Percentiles rank a stretch among this genome's conserved stretches.
Evolutionary conservation across 768 basidiomycete species (phyloP).

Genomic region (Sarcodon sp.): DNA sequence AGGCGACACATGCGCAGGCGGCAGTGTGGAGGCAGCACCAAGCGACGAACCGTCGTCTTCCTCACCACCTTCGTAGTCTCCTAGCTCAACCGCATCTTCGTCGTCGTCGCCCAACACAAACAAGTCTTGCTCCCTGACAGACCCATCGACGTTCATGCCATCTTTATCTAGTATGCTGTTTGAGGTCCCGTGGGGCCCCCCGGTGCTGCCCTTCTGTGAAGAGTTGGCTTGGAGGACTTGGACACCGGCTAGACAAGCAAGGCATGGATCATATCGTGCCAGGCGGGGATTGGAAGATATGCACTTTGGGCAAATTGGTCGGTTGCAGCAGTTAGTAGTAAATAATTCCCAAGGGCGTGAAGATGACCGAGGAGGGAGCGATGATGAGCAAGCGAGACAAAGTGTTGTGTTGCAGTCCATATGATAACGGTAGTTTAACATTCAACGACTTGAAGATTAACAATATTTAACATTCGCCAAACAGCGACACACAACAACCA

Average conservation of each 20-base stretch:
- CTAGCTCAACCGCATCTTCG: conserved; percentile 30
- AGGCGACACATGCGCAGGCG: conserved; percentile 1
- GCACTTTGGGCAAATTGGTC: conserved; percentile 54
- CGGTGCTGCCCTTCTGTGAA: not conserved
- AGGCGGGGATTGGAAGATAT: conserved; percentile 48
- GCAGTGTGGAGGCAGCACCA: conserved; percentile 6
- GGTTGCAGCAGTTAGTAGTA: conserved; percentile 49
- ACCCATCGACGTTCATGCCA: conserved; percentile 33
- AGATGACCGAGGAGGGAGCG: conserved; percentile 11
- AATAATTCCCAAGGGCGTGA: conserved; percentile 16
- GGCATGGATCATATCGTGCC: conserved; percentile 57
- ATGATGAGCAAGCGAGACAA: conserved; percentile 16
- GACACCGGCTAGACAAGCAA: conserved; percentile 53
- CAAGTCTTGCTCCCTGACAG: conserved; percentile 43
- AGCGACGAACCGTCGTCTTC: conserved; percentile 4
- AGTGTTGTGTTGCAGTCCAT: conserved; percentile 3
- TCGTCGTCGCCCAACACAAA: conserved; percentile 59
- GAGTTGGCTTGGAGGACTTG: conserved; percentile 19
- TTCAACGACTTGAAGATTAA: too few relatives aligned
- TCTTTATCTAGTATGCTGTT: too few relatives aligned
- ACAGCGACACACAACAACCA: too few relatives aligned
- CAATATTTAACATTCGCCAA: too few relatives aligned
- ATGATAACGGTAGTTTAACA: too few relatives aligned
- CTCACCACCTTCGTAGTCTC: conserved; percentile 5
- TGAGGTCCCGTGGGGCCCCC: not conserved